Base-by-base conservation (phyloP, 2,329 filamentous ascomycete genomes). In the Helotiales sp. region DNA sequence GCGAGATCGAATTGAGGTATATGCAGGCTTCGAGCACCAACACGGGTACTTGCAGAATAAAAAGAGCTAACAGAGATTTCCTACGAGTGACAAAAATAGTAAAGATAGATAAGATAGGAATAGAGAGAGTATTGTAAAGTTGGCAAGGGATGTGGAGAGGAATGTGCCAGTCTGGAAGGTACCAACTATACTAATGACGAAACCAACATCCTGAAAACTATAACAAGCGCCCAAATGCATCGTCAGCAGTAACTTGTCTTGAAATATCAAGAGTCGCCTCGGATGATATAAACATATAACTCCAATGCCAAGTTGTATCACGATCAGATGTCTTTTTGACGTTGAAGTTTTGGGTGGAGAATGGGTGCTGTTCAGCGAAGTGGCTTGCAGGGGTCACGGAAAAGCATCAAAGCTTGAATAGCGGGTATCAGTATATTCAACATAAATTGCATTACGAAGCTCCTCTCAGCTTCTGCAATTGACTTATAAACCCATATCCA, bases 401-500 rank as follows among this genome's bases (percentile, higher is more conserved):
- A 19, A 44, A 24, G 40, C 22, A n/a, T 44, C 3, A 8, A 44
- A 44, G 36, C 36, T 9, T 2, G 36, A 8, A 19, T 9, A 5
- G 40, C 22, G 40, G 40, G 40, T 44, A 44, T 44, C 22, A 44
- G 9, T 25, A 44, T 27, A 25, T 19, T 17, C 5, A 38, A 7
- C 8, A n/a, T 27, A 31, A 15, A 40, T 40, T 29, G 12, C 25
- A 51, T 59, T 63, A 70, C 60, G 56, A 63, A 38, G 68, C 64
- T 31, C 70, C 70, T 53, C 71, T 52, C n/a, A 73, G 61, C 56
- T 69, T 70, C 57, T 73, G 71, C 38, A 73, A 53, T 50, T 71
- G 71, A 52, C 65, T 72, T 42, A 73, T 66, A 40, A 73, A 72
- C 42, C 71, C 70, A 63, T 69, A 72, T n/a, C 69, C 69, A 49